Percentiles rank a stretch among this genome's conserved stretches.
These are phyloP conservation scores for Hemisphaericaspora nanyangensis DNA, from an alignment of 805 yeast genomes.

Conservation along the genomic window DNA sequence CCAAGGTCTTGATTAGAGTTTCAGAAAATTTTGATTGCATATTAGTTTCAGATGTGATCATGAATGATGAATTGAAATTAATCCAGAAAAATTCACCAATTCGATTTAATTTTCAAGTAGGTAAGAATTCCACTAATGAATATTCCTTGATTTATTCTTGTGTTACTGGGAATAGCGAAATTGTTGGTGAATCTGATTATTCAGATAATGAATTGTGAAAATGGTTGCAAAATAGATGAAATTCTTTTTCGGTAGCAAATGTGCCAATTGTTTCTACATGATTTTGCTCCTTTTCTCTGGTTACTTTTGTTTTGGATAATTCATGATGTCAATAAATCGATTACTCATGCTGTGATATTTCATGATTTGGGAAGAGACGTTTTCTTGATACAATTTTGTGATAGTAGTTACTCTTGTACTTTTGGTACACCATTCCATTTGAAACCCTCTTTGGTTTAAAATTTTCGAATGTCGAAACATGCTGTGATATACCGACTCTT, in stretches of 20 bases:
- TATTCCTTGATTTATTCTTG: slow-evolving; percentile 4
- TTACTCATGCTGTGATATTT: too few relatives aligned
- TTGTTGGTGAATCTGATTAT: not conserved
- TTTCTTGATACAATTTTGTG: too few relatives aligned
- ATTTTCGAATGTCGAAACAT: too few relatives aligned
- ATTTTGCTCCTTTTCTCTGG: not conserved
- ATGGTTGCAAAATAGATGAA: not conserved
- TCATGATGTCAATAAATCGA: too few relatives aligned
- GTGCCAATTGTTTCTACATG: not conserved
- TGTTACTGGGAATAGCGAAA: not conserved
- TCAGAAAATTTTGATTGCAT: not conserved
- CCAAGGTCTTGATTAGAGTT: not conserved
- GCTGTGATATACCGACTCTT: too few relatives aligned
- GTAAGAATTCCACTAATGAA: not conserved
- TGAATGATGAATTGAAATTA: slow-evolving; percentile 1
- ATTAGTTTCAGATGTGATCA: not conserved
- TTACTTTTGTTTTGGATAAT: too few relatives aligned
- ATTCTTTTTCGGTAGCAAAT: not conserved
- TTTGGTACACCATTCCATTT: too few relatives aligned
- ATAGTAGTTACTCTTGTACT: too few relatives aligned
- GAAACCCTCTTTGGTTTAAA: too few relatives aligned
- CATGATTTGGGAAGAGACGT: too few relatives aligned
- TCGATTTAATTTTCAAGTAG: not conserved
- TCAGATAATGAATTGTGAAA: not conserved
- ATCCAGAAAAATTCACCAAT: not conserved